These are phyloP conservation scores for Zalaria sp. DNA, from an alignment of 2,329 filamentous ascomycete genomes.

Conservation along the genomic window DNA sequence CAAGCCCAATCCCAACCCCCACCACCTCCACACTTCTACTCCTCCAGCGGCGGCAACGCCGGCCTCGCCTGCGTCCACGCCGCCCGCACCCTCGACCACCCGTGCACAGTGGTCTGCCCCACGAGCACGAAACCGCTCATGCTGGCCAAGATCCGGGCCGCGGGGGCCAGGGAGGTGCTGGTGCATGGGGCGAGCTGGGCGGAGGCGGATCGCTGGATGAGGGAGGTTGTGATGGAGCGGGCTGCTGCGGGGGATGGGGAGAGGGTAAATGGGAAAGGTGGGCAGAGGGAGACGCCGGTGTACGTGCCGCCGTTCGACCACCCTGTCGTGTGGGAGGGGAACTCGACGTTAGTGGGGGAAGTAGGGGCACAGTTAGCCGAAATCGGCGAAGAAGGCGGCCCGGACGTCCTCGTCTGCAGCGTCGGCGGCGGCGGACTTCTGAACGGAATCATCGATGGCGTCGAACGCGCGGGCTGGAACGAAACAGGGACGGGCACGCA, in stretches of 20 bases:
- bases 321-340: slow-evolving; percentile 52
- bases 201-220: slow-evolving; percentile 55
- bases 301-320: slow-evolving; percentile 62
- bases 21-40: slow-evolving; percentile 54
- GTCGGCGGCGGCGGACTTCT: slow-evolving; percentile 73
- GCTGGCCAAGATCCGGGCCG: slow-evolving; percentile 53
- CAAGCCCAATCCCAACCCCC: slow-evolving; percentile 16
- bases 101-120: slow-evolving; percentile 65
- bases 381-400: slow-evolving; percentile 24
- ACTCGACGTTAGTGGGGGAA: slow-evolving; percentile 44
- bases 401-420: slow-evolving; percentile 61
- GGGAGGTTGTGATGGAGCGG: slow-evolving; percentile 30
- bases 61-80: slow-evolving; percentile 70
- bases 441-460: slow-evolving; percentile 58
- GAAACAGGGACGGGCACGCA: no score
- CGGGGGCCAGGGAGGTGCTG: slow-evolving; percentile 54
- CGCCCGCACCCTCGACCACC: slow-evolving; percentile 47
- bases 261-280: slow-evolving; percentile 6
- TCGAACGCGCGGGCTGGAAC: slow-evolving; percentile 35
- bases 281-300: slow-evolving; percentile 33
- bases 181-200: slow-evolving; percentile 54
- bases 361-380: slow-evolving; percentile 25
- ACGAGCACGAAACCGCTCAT: slow-evolving; percentile 51
- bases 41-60: slow-evolving; percentile 69
- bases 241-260: slow-evolving; percentile 22